These are phyloP conservation scores for Penicillium angulare DNA, from an alignment of 495 filamentous ascomycete species.

Conservation along the genomic window DNA sequence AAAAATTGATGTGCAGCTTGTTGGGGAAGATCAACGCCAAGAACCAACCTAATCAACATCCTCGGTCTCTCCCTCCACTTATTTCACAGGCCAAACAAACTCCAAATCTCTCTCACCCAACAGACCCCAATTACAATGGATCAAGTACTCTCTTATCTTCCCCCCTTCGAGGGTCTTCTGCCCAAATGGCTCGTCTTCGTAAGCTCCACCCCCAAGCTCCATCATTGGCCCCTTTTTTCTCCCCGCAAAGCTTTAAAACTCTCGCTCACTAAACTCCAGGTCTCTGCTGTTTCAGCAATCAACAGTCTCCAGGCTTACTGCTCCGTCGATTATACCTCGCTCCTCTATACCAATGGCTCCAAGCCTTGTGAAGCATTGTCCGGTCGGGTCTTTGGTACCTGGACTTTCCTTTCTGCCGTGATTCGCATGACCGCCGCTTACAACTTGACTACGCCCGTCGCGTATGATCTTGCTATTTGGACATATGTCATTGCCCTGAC, in stretches of 20 bases:
- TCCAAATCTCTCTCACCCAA: not conserved
- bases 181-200: constrained; percentile 70
- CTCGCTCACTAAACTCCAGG: constrained; percentile 40
- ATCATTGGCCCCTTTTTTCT: not conserved
- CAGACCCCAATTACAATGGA: constrained; percentile 21
- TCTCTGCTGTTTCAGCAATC: constrained; percentile 71
- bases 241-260: too few species aligned
- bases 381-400: constrained; percentile 86
- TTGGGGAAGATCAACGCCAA: constrained; percentile 31
- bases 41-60: constrained; percentile 21
- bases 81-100: constrained; percentile 10
- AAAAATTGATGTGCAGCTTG: constrained; percentile 11
- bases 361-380: constrained; percentile 59
- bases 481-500: constrained; percentile 75
- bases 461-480: constrained; percentile 77
- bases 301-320: constrained; percentile 81
- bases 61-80: constrained; percentile 20
- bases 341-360: constrained; percentile 65
- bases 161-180: constrained; percentile 56
- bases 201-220: constrained; percentile 24
- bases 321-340: constrained; percentile 68
- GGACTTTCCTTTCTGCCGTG: constrained; percentile 74
- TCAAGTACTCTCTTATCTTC: constrained; percentile 42
- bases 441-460: constrained; percentile 64
- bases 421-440: constrained; percentile 85